Conservation (phyloP, 768 basidiomycete genomes). For the Leccinum broughii region DNA sequence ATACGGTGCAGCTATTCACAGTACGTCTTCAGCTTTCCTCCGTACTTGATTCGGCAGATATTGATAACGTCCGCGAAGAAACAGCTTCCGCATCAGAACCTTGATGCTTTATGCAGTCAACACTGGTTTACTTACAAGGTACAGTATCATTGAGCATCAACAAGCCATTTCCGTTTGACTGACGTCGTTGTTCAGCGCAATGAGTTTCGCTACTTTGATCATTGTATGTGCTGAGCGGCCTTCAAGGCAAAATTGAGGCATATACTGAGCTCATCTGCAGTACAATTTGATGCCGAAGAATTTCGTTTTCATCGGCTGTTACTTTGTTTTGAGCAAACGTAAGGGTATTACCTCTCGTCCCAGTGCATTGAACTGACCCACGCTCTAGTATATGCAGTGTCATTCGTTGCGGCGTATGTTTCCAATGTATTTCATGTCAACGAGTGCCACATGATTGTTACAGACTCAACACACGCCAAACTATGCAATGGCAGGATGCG, state of each 20-base stretch:
- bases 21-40: slow-evolving; percentile 30
- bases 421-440: neutral
- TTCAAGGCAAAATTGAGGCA: neutral
- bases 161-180: neutral
- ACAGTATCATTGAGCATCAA: neutral
- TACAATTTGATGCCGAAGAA: slow-evolving; percentile 56
- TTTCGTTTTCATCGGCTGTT: slow-evolving; percentile 59
- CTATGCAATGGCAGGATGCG: slow-evolving; percentile 53
- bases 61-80: slow-evolving; percentile 35
- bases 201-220: slow-evolving; percentile 50
- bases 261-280: slow-evolving; percentile 31
- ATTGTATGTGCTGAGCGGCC: slow-evolving; percentile 41
- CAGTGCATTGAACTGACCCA: slow-evolving; percentile 2
- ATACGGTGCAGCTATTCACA: slow-evolving; percentile 50
- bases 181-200: slow-evolving; percentile 19
- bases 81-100: slow-evolving; percentile 54
- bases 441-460: slow-evolving; percentile 13
- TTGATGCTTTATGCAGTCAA: slow-evolving; percentile 61
- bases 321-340: slow-evolving; percentile 70
- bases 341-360: slow-evolving; percentile 25
- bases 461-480: slow-evolving; percentile 62
- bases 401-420: slow-evolving; percentile 62
- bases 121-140: slow-evolving; percentile 66
- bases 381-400: slow-evolving; percentile 55
- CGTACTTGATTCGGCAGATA: neutral